A percentile compares a stretch with the other conserved stretches of the same genome.
phyloP scores from a whole-genome alignment of 176 grass and related monocot species.

The Ananas comosus region DNA sequence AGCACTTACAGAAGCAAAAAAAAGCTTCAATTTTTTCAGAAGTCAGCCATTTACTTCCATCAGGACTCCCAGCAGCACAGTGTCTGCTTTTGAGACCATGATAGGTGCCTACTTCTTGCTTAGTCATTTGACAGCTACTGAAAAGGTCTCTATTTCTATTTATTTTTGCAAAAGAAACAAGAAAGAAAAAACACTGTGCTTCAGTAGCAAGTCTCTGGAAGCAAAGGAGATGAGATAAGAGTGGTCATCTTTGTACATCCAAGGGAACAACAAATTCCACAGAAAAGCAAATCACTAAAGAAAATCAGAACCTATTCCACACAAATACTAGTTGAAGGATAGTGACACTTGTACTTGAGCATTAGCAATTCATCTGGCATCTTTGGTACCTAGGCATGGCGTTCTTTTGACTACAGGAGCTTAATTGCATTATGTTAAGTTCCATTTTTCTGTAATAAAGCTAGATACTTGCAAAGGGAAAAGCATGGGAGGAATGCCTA shows the following conservation, averaged over 20 bases:
- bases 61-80: not conserved
- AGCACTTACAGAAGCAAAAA: not conserved
- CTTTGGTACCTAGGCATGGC: not conserved
- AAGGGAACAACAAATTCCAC: not conserved
- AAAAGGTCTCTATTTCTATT: not conserved
- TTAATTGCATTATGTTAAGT: no score
- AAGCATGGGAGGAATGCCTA: not conserved
- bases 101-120: not conserved
- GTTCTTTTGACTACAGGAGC: not conserved
- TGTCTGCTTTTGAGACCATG: conserved; percentile 1
- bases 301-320: not conserved
- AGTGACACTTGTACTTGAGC: not conserved
- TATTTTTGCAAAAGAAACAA: no score
- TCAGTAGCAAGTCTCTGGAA: not conserved
- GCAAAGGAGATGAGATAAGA: not conserved
- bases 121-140: conserved; percentile 2
- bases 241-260: not conserved
- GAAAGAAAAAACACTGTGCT: not conserved
- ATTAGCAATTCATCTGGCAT: not conserved
- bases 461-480: not conserved
- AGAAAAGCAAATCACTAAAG: not conserved
- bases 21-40: not conserved
- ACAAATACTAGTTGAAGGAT: not conserved
- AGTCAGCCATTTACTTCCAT: not conserved
- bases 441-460: not conserved